Conservation (phyloP, 495 filamentous ascomycete genomes). For the Immersiella caudata region DNA sequence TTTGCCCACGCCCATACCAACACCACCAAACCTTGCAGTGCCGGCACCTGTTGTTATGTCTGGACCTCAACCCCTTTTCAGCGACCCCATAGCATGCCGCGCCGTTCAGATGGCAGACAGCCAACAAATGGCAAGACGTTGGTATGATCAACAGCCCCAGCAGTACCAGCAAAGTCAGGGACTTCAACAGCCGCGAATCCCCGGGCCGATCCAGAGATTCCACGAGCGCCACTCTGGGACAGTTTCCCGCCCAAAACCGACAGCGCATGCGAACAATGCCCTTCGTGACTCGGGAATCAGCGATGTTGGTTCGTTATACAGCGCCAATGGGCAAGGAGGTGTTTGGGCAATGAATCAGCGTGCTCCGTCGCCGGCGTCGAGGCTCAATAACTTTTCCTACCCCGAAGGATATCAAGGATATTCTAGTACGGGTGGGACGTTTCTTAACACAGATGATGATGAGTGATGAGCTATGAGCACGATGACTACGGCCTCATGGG, state of each 20-base stretch:
- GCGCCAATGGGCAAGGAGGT: background rate
- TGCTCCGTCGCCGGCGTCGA: background rate
- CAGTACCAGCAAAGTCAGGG: background rate
- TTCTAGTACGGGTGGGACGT: background rate
- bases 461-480: background rate
- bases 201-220: background rate
- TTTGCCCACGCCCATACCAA: background rate
- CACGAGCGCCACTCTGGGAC: background rate
- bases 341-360: background rate
- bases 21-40: background rate
- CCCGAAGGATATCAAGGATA: background rate
- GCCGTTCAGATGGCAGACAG: conserved; percentile 2
- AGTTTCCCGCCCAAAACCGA: background rate
- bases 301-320: background rate
- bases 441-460: conserved; percentile 3
- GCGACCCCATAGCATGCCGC: background rate
- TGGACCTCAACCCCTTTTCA: background rate
- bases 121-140: background rate
- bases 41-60: background rate
- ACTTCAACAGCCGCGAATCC: background rate
- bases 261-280: background rate
- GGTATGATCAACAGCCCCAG: background rate
- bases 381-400: conserved; percentile 5
- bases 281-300: conserved; percentile 1
- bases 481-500: background rate